phyloP scores from a whole-genome alignment of 2,329 filamentous ascomycete genomes.

The Aulographum hederae region DNA sequence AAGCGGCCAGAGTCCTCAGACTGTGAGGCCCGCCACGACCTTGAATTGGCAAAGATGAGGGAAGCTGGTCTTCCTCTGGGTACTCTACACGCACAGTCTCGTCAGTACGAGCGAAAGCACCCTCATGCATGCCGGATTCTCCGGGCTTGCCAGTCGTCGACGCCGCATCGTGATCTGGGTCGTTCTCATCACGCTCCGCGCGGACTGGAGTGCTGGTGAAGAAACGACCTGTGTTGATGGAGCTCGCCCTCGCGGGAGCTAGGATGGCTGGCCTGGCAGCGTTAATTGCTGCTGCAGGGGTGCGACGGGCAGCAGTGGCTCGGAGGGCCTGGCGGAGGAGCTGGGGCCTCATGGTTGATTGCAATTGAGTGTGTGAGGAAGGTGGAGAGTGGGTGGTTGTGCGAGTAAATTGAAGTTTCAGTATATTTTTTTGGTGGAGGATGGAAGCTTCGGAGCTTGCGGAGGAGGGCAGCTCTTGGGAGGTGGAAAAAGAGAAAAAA shows the following conservation, averaged over 20 bases:
- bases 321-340: no score
- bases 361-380: no score
- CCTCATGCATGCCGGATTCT: conserved; percentile 33
- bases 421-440: no score
- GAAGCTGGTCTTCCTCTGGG: conserved; percentile 55
- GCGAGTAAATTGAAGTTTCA: not conserved
- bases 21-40: conserved; percentile 57
- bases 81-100: conserved; percentile 62
- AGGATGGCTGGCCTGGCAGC: no score
- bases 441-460: no score
- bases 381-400: no score
- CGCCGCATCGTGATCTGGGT: conserved; percentile 15
- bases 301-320: no score
- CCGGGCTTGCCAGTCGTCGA: conserved; percentile 19
- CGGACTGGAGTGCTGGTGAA: not conserved
- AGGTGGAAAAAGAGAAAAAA: no score
- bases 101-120: conserved; percentile 63
- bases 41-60: conserved; percentile 49
- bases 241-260: not conserved
- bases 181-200: conserved; percentile 9
- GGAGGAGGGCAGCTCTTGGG: no score
- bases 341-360: no score
- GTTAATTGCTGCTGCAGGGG: no score
- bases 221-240: not conserved
- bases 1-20: conserved; percentile 67